Base-by-base conservation (phyloP, 768 basidiomycete species). In the Lactarius evosmus region DNA sequence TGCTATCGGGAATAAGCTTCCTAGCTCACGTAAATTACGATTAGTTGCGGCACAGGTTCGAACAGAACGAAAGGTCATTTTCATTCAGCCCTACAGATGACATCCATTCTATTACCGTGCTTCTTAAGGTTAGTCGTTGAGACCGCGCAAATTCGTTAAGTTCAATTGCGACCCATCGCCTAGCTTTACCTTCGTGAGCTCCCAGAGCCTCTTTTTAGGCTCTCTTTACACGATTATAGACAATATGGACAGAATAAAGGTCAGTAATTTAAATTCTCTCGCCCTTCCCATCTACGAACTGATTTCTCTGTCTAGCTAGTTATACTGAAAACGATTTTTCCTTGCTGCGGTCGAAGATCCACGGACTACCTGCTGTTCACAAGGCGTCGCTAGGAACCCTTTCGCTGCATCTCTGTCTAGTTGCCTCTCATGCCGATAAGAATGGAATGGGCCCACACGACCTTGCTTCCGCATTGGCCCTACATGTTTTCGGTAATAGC, bases 391-490 rank as follows among this genome's bases (percentile, higher is more conserved):
- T 96, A 65, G 89, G 84, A 68, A 84, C 86, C 11, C 72, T 95
- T 29, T 74, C 95, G 29, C 93, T 95, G 66, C 95, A 96, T 73
- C 82, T 97, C 19, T 78, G 87, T 3, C 82, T 87, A 17, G 86
- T 97, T 14, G 83, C 85, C 3, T 77, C 85, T 4, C 78, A 79
- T 41, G 79, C 80, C 22, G 85, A 87, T 30, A 85, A 82, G 72
- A 97, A 95, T 72, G 95, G 95, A 75, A 97, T 97, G 95, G 94
- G 93, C 70, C 79, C 88, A 3, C 93, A 88, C 78, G 96, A 96
- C 71, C 78, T 97, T 27, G 91, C 93, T 4, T 94, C 96, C 53
- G 87, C 94, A 4, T 95, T 96, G 76, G 88, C 89, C 25, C 80
- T 85, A 9, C 92, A 93, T 29, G 84, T 97, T 51, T 95, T 97